These are phyloP conservation scores for Isochrysis galbana DNA, from an alignment of 78 protist genomes.

Conservation along the genomic window DNA sequence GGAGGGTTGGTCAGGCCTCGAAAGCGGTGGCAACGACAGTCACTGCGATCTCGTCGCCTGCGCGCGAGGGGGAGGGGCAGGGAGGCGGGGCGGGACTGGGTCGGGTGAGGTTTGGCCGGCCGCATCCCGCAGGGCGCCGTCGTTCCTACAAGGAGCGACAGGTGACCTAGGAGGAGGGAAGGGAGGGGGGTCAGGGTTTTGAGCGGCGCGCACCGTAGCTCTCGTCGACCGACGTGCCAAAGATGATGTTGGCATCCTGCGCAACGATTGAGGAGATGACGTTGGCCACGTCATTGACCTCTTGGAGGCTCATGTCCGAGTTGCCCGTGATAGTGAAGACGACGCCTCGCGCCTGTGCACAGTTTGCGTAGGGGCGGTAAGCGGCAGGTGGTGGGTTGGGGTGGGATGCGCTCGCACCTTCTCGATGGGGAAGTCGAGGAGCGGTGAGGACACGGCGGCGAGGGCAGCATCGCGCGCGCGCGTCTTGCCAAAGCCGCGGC, in stretches of 20 bases:
- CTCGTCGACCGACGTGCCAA: not conserved
- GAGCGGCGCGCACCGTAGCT: too few species aligned
- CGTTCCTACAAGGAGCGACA: too few species aligned
- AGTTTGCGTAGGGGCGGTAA: not conserved
- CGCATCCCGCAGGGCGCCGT: too few species aligned
- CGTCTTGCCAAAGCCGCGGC: constrained; percentile 20
- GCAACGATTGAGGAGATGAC: not conserved
- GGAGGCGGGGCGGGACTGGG: too few species aligned
- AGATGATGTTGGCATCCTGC: not conserved
- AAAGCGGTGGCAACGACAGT: constrained; percentile 33
- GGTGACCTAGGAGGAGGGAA: too few species aligned
- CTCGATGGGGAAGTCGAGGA: constrained; percentile 41
- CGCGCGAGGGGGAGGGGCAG: too few species aligned
- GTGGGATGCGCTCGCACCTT: too few species aligned
- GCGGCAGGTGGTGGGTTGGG: not conserved
- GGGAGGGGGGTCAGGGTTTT: too few species aligned
- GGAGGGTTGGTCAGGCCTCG: too few species aligned
- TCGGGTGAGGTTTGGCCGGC: too few species aligned
- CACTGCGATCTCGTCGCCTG: not conserved
- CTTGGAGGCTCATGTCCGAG: not conserved
- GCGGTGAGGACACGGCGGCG: constrained; percentile 43
- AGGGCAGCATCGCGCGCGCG: constrained; percentile 34
- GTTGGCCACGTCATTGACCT: not conserved
- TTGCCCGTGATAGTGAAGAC: constrained; percentile 27
- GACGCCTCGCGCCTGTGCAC: constrained; percentile 12